Percentiles rank a stretch among this genome's conserved stretches.
Evolutionary conservation across 176 grass and related monocot species (phyloP).

Genomic region (Tillandsia leiboldiana): DNA sequence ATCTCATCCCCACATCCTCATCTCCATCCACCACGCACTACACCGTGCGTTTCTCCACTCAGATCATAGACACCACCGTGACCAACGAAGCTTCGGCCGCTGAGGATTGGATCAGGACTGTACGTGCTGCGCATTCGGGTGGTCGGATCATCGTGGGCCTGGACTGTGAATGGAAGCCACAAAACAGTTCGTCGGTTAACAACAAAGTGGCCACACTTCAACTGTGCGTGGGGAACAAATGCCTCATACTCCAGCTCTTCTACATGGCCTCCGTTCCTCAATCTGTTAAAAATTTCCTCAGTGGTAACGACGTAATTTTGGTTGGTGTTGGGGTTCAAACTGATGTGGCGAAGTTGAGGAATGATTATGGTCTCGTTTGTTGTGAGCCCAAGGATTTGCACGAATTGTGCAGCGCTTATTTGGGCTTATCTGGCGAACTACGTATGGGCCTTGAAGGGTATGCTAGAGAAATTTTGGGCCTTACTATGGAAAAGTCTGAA

Average conservation of each 20-base stretch:
- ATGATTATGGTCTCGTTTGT: conserved; percentile 31
- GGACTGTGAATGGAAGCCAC: conserved; percentile 49
- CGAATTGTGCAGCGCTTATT: conserved; percentile 10
- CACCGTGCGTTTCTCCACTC: conserved; percentile 19
- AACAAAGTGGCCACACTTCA: conserved; percentile 42
- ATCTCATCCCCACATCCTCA: too few relatives aligned
- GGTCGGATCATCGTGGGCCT: conserved; percentile 31
- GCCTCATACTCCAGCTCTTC: conserved; percentile 48
- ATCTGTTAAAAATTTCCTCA: conserved; percentile 30
- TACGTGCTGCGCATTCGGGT: not conserved
- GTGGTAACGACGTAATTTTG: conserved; percentile 14
- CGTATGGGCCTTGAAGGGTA: conserved; percentile 35
- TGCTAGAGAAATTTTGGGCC: conserved; percentile 34
- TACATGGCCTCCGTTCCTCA: conserved; percentile 30
- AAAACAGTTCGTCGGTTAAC: not conserved
- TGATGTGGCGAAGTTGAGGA: conserved; percentile 25
- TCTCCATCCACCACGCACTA: not conserved
- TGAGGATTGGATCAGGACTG: conserved; percentile 17
- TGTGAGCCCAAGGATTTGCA: conserved; percentile 9
- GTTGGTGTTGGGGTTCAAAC: conserved; percentile 41
- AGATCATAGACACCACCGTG: conserved; percentile 23
- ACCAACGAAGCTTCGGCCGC: conserved; percentile 18
- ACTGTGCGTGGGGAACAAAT: conserved; percentile 35
- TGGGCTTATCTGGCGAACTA: not conserved
- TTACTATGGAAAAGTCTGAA: conserved; percentile 35